These are phyloP conservation scores for Artemisia annua DNA, from an alignment of 129 eudicot species.

Conservation along the genomic window DNA sequence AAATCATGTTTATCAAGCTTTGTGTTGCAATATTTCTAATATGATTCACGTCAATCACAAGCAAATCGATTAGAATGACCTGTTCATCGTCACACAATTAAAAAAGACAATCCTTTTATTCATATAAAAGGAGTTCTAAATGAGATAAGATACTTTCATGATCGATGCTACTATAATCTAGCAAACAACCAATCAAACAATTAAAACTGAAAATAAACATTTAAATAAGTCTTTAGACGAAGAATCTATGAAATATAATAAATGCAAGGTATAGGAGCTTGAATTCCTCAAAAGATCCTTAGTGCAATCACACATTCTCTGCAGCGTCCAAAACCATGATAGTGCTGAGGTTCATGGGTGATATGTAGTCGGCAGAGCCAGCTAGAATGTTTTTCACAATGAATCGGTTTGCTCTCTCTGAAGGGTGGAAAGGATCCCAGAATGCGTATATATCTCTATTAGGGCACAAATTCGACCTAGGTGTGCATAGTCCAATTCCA, in stretches of 20 bases:
- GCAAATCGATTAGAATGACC: too few relatives aligned
- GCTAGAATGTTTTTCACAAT: slow-evolving; percentile 29
- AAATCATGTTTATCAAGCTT: too few relatives aligned
- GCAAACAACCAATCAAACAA: slow-evolving; percentile 8
- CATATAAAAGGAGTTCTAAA: slow-evolving; percentile 1
- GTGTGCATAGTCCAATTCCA: slow-evolving; percentile 48
- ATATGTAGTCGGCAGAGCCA: slow-evolving; percentile 29
- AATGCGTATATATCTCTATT: slow-evolving; percentile 38
- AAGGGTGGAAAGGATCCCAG: slow-evolving; percentile 53
- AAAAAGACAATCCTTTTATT: slow-evolving; percentile 1
- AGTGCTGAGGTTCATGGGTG: slow-evolving; percentile 47
- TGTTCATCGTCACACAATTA: neutral
- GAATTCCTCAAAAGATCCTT: slow-evolving; percentile 5
- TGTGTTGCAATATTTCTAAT: too few relatives aligned
- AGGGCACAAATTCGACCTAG: slow-evolving; percentile 36
- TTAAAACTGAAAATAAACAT: slow-evolving; percentile 13
- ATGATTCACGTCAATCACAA: too few relatives aligned
- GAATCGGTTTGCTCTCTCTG: slow-evolving; percentile 41
- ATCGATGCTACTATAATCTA: slow-evolving; percentile 4
- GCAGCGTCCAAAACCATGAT: slow-evolving; percentile 36
- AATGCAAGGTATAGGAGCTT: neutral
- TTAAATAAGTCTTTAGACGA: neutral
- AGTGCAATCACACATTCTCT: slow-evolving; percentile 2
- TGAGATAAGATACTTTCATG: neutral
- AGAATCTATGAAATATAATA: slow-evolving; percentile 21